Conservation (phyloP, 2,329 filamentous ascomycete genomes). For the Coniochaeta sp. region DNA sequence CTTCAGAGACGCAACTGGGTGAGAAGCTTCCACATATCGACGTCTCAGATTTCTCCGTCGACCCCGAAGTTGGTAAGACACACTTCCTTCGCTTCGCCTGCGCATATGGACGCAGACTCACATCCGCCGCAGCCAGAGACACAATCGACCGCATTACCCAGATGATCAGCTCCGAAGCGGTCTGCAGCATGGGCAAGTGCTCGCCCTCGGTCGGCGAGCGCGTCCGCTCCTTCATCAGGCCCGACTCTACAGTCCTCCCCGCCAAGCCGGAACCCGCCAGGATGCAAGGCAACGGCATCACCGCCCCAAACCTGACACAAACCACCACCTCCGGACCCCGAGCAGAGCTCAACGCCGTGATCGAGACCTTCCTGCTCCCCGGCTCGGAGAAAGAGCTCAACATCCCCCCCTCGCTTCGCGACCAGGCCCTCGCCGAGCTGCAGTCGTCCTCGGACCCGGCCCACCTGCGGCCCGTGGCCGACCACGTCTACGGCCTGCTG, state of each 20-base stretch:
- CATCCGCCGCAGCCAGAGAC: constrained; percentile 15
- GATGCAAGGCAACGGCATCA: constrained; percentile 2
- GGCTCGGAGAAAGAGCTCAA: constrained; percentile 38
- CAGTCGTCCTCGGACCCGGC: constrained; percentile 26
- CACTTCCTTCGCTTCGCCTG: not conserved
- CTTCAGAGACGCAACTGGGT: constrained; percentile 15
- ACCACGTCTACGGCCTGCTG: constrained; percentile 38
- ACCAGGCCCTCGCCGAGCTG: constrained; percentile 27
- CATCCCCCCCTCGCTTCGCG: constrained; percentile 33
- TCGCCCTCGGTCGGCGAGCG: constrained; percentile 5
- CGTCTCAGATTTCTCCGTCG: constrained; percentile 12
- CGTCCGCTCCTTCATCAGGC: constrained; percentile 6
- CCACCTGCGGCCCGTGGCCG: constrained; percentile 33
- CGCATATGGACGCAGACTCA: not conserved
- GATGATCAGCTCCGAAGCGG: constrained; percentile 21
- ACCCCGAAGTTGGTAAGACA: constrained; percentile 25
- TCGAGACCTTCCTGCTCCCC: constrained; percentile 31
- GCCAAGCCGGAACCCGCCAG: not conserved
- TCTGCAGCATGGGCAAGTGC: constrained; percentile 14
- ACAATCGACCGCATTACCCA: constrained; percentile 25
- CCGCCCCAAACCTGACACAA: constrained; percentile 8
- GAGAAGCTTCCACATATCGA: constrained; percentile 10
- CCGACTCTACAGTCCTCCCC: constrained; percentile 7
- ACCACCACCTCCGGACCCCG: constrained; percentile 10
- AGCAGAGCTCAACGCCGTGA: constrained; percentile 30